Conservation (phyloP, 1,284 basidiomycete genomes). For the Microbotryum scabiosae region DNA sequence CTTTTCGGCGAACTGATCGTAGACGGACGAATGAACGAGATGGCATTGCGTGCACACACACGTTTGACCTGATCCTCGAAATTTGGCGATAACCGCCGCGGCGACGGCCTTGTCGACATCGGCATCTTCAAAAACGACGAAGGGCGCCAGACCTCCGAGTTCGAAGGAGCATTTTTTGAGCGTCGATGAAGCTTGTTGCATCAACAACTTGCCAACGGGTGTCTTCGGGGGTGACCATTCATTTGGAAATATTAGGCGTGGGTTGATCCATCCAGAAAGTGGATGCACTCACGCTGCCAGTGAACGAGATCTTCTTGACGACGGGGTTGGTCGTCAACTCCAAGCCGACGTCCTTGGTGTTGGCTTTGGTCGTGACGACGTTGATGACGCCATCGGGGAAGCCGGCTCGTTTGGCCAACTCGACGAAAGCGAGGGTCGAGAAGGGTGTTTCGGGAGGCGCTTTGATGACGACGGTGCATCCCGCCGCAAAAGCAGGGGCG, state of each 20-base stretch:
- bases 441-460: constrained; percentile 92
- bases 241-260: constrained; percentile 12
- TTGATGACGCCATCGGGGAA: constrained; percentile 92
- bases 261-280: constrained; percentile 79
- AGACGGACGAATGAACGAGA: constrained; percentile 50
- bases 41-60: constrained; percentile 27
- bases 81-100: constrained; percentile 52
- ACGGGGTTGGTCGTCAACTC: constrained; percentile 42
- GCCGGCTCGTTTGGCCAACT: constrained; percentile 62
- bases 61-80: constrained; percentile 42
- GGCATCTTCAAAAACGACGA: constrained; percentile 94
- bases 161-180: constrained; percentile 61
- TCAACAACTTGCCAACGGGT: constrained; percentile 77
- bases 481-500: constrained; percentile 71
- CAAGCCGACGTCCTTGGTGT: constrained; percentile 69
- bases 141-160: constrained; percentile 65
- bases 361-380: constrained; percentile 70
- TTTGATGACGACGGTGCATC: constrained; percentile 88
- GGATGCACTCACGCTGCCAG: constrained; percentile 71
- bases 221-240: constrained; percentile 43
- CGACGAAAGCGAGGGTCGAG: constrained; percentile 78
- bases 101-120: constrained; percentile 85
- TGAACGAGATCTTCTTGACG: constrained; percentile 73
- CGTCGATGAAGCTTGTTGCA: constrained; percentile 69
- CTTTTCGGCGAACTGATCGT: constrained; percentile 74